Percentiles rank a stretch among this genome's conserved stretches.
phyloP scores from a whole-genome alignment of 148 eudicot genomes.

The Fagopyrum homotropicum region DNA sequence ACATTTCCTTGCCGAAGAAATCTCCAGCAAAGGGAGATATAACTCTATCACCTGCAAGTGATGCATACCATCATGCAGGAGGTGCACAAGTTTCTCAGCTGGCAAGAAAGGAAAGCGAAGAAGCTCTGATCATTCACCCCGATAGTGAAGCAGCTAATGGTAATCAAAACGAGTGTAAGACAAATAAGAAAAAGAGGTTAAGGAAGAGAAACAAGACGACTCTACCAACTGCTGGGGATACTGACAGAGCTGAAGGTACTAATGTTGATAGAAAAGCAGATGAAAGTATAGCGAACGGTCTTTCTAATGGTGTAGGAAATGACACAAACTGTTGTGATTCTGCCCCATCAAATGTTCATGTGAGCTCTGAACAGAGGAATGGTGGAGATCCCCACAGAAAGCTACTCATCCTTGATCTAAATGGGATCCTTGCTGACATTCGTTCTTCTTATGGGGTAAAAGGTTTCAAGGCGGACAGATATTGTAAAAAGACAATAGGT shows the following conservation, averaged over 20 bases:
- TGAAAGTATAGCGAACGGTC: too few species aligned
- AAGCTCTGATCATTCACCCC: not conserved
- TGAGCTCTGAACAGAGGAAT: constrained; percentile 10
- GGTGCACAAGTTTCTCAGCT: constrained; percentile 1
- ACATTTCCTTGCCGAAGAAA: not conserved
- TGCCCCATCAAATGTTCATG: not conserved
- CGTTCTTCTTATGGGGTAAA: constrained; percentile 11
- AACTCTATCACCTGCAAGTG: not conserved
- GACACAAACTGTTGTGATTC: too few species aligned
- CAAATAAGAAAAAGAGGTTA: not conserved
- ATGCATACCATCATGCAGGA: not conserved
- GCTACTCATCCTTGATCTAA: constrained; percentile 84
- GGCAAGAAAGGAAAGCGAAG: not conserved
- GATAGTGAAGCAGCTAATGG: not conserved
- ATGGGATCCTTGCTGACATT: constrained; percentile 75
- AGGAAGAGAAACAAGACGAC: not conserved
- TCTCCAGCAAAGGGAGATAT: not conserved
- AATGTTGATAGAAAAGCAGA: too few species aligned
- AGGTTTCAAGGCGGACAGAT: constrained; percentile 34
- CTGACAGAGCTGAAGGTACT: too few species aligned
- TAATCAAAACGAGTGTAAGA: not conserved
- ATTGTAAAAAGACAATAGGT: constrained; percentile 53
- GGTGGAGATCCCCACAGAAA: constrained; percentile 30
- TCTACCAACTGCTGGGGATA: too few species aligned
- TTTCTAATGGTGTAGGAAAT: too few species aligned